These are phyloP conservation scores for Persicaria maculosa DNA, from an alignment of 148 eudicot genomes.

Conservation along the genomic window DNA sequence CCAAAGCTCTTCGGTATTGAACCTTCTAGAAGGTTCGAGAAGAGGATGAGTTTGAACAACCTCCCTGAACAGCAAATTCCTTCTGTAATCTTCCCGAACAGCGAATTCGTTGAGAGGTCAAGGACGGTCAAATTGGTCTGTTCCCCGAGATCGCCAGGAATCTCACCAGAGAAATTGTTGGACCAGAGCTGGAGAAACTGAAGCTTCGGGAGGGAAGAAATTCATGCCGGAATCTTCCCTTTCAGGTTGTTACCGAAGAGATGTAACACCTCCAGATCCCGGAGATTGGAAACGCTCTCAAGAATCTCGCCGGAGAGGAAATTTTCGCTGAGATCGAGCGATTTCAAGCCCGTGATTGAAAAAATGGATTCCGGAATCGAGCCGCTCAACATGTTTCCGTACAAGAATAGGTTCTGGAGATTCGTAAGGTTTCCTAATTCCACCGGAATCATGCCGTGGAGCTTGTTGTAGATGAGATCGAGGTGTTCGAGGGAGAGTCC, in stretches of 20 bases:
- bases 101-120: slow-evolving; percentile 83
- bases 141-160: slow-evolving; percentile 64
- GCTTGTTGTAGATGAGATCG: slow-evolving; percentile 72
- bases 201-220: slow-evolving; percentile 53
- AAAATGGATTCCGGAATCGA: slow-evolving; percentile 48
- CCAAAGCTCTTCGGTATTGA: slow-evolving; percentile 49
- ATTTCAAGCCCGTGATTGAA: slow-evolving; percentile 35
- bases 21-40: slow-evolving; percentile 65
- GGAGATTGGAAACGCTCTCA: slow-evolving; percentile 26
- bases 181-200: slow-evolving; percentile 86
- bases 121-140: slow-evolving; percentile 60
- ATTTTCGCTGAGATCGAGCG: slow-evolving; percentile 82
- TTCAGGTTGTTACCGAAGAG: slow-evolving; percentile 68
- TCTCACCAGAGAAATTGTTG: slow-evolving; percentile 54
- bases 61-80: slow-evolving; percentile 43
- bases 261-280: slow-evolving; percentile 61
- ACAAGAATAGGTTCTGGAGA: slow-evolving; percentile 53
- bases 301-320: slow-evolving; percentile 57
- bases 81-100: slow-evolving; percentile 64
- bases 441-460: slow-evolving; percentile 55
- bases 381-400: slow-evolving; percentile 64
- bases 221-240: slow-evolving; percentile 57
- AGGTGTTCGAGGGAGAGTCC: slow-evolving; percentile 52
- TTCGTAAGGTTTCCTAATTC: slow-evolving; percentile 70
- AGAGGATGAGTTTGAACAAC: slow-evolving; percentile 71